Base-by-base conservation (phyloP, 495 filamentous ascomycete genomes). In the Tuber melanosporum region DNA sequence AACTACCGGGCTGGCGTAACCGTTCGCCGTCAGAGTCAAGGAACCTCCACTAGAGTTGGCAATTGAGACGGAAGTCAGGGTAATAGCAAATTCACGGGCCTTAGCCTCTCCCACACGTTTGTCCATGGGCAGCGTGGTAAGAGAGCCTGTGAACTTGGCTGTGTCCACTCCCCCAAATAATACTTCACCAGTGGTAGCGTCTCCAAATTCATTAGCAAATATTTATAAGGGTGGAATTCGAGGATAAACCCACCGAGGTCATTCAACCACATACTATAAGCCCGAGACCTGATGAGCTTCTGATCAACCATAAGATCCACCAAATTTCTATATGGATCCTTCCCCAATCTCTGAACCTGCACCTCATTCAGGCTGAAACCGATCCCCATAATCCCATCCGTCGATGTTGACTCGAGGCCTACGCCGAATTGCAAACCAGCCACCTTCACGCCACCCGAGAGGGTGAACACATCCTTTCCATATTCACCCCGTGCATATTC, bases 81-180 rank as follows among this genome's bases (percentile, higher is more conserved):
- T 93, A 83, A 98, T 91, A 78, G 94, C 83, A 83, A 98, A 94
- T 79, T 95, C 91, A 22, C 70, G 49, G 6, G 82, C 76, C n/a
- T 88, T 85, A 79, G 89, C 93, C 72, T 85, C 80, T 15, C 89
- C 89, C 26, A 83, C 83, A 80, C 87, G 84, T 71, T 86, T 86
- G 75, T 92, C 88, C 76, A 98, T 88, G 9, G 95, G 95, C 0
- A 98, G 85, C 4, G 91, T 95, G 71, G 89, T 84, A 8, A 99
- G 89, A 3, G 85, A 79, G 41, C 93, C 94, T 9, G 84, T 85
- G 84, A 91, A 98, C 81, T 94, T 93, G 46, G 87, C 91, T 1
- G 90, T 91, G 84, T 99, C 92, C 73, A 99, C 90, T 71, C 95
- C 95, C 42, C 95, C 95, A 80, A 99, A 99, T 19, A 99, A 86